phyloP scores from a whole-genome alignment of 2,329 filamentous ascomycete species.

The Grosmannia huntii region DNA sequence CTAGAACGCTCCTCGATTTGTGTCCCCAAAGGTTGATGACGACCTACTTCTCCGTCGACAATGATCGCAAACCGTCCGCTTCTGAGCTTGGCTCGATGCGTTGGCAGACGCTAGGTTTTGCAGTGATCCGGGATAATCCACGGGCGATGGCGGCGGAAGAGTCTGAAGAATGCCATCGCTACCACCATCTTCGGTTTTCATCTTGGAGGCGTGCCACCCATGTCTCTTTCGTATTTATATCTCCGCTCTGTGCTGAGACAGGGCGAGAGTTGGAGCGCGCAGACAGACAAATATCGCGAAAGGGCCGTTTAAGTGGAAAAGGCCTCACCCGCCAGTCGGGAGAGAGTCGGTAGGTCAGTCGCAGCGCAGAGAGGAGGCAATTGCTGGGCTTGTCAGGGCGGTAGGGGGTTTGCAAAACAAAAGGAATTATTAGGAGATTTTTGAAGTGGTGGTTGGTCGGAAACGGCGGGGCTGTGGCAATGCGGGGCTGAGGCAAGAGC shows the following conservation, averaged over 20 bases:
- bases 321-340: neutral
- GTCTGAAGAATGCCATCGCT: slow-evolving; percentile 9
- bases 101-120: neutral
- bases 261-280: neutral
- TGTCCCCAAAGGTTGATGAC: neutral
- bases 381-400: neutral
- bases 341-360: neutral
- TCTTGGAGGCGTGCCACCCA: slow-evolving; percentile 8
- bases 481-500: neutral
- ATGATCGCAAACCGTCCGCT: slow-evolving; percentile 31
- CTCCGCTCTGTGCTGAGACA: neutral
- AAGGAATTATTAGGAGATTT: neutral
- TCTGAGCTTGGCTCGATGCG: slow-evolving; percentile 8
- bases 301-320: neutral
- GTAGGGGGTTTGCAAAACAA: neutral
- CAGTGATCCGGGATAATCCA: neutral
- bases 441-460: slow-evolving; percentile 1
- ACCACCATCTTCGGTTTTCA: slow-evolving; percentile 13
- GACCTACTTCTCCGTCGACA: slow-evolving; percentile 29
- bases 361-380: neutral
- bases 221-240: slow-evolving; percentile 1
- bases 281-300: neutral
- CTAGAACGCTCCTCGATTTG: neutral
- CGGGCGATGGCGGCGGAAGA: slow-evolving; percentile 4
- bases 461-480: slow-evolving; percentile 8